Base-by-base conservation (phyloP, 75 land plant genomes). In the Sequoiadendron giganteum region DNA sequence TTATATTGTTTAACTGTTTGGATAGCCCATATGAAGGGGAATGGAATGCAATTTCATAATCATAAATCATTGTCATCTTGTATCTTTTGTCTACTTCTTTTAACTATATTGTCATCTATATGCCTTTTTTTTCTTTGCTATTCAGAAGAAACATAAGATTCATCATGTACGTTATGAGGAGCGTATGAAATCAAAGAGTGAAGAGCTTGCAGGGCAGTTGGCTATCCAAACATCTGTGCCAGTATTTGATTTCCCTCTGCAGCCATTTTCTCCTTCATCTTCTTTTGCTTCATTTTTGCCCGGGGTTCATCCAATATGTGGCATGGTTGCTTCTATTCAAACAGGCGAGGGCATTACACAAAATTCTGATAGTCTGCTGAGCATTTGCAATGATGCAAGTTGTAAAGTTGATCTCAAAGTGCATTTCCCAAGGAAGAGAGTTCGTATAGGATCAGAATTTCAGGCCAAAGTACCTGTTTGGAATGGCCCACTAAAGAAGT, bases 381-480 rank as follows among this genome's bases (percentile, higher is more conserved):
- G 36, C 32, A 28, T 73, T 65, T 55, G 30, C 30, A 54, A 40
- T 54, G 36, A 83, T 58, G 39, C 42, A 81, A 55, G 52, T 43
- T 86, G n/a, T 88, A 73, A 21, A 39, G 56, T 85, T 83, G 28
- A 39, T 38, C 19, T 55, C 82, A 19, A 13, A 88, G 89, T 43
- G 86, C 87, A 52, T 80, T 10, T 2, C 52, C 84, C 16, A 76
- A 85, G 42, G 14, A 92, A 90, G 85, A 87, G 88, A 49, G 88
- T 96, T 80, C 89, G 91, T 11, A 89, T 95, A 21, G 98, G 97
- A 10, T 84, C 93, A 39, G 75, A 76, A n/a, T 95, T 89, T 86
- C 97, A 96, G 88, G 98, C 95, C 40, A 86, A 89, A 61, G 86
- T 95, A n/a, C 94, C 96, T 40, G 89, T 54, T 75, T 96, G 97